Evolutionary conservation across 306 rosid species (phyloP).

Genomic region (Castanospermum australe): DNA sequence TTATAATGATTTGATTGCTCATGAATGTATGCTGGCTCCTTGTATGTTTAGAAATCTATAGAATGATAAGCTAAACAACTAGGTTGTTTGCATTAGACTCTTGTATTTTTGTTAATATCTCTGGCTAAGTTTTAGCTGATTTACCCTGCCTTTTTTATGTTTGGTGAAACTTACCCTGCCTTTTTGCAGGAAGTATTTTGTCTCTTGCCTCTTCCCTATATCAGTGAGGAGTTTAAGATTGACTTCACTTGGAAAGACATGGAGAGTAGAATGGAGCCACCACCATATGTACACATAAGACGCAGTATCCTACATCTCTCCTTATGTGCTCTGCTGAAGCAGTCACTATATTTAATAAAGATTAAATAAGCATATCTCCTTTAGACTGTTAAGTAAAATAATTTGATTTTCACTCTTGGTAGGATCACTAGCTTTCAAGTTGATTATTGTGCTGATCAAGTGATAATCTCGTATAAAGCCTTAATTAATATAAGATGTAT

Average conservation of each 20-base stretch:
- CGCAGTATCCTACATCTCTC: conserved; percentile 74
- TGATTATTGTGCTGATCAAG: conserved; percentile 9
- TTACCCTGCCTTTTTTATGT: too few relatives aligned
- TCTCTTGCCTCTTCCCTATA: conserved; percentile 78
- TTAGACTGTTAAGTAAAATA: conserved; percentile 17
- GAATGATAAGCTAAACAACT: background rate
- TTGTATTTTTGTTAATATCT: conserved; percentile 14
- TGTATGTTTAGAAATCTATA: background rate
- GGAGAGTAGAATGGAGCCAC: conserved; percentile 74
- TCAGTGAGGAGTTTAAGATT: conserved; percentile 78
- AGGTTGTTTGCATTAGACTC: background rate
- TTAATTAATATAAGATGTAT: conserved; percentile 60
- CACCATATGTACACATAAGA: conserved; percentile 72
- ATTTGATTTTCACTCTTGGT: conserved; percentile 10
- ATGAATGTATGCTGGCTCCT: background rate
- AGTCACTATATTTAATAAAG: conserved; percentile 5
- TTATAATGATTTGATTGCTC: background rate
- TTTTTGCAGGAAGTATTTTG: conserved; percentile 64
- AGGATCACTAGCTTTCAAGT: background rate
- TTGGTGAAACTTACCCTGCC: conserved; percentile 1
- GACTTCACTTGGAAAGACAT: conserved; percentile 69
- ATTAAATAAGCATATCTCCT: background rate
- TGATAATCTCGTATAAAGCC: conserved; percentile 41
- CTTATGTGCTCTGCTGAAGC: conserved; percentile 19
- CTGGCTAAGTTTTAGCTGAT: conserved; percentile 14